Base-by-base conservation (phyloP, 768 basidiomycete genomes). In the Tricholoma sp. region DNA sequence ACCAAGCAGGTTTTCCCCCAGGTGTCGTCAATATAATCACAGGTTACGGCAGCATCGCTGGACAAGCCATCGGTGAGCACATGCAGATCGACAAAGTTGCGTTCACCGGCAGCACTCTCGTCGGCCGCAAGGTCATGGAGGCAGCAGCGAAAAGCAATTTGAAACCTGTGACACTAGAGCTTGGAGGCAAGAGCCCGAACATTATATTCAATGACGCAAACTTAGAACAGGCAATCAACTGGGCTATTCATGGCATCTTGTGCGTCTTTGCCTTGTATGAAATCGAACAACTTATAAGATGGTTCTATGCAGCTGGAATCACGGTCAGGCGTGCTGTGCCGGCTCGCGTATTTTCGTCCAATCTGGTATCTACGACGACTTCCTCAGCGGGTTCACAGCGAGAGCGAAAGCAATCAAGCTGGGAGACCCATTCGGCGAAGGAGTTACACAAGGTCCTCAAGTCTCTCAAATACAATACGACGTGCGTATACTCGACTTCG, bases 341-440 rank as follows among this genome's bases (percentile, higher is more conserved):
- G 89, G 92, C 9, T 88, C 91, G 8, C 83, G 94, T 50, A 88
- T 95, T 58, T 94, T 82, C 65, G 91, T 96, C 4, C 93, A 95
- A 63, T 78, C 80, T 49, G 73, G 75, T 3, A 84, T 94, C 61
- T 94, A 94, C 70, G 90, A 93, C 68, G 72, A 85, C 64, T 94
- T 95, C 78, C 70, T 94, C 42, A 66, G 74, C 54, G 74, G 69
- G 54, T 88, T 94, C 71, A 79, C 80, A 1, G 79, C 71, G 28
- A 76, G 80, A 68, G 75, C 85, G 50, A 70, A 74, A 65, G 55
- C 66, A 0, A 71, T 88, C 68, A 82, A 82, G 68, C 70, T 90
- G 53, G 91, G 90, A 18, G 82, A 89, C 62, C 89, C 90, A 1
- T 91, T 93, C 73, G 63, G 63, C 2, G 59, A 68, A 0, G 79